Conservation (phyloP, 2,329 filamentous ascomycete genomes). For the Penicillium sp. region DNA sequence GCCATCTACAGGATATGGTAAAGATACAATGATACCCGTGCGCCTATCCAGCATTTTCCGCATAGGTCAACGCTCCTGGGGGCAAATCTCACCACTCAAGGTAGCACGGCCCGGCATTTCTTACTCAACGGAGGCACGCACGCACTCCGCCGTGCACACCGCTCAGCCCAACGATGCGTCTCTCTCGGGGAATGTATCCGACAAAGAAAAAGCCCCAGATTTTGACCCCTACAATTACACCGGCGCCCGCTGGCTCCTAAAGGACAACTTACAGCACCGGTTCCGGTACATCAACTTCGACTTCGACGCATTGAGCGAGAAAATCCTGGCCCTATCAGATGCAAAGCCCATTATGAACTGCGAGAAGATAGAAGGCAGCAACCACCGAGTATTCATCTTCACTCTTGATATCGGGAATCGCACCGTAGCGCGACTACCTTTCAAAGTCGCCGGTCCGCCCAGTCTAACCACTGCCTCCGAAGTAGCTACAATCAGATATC, state of each 20-base stretch:
- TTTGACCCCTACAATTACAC: constrained; percentile 35
- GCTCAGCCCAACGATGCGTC: too few species aligned
- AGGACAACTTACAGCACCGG: constrained; percentile 36
- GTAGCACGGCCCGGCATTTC: neutral
- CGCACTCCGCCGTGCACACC: too few species aligned
- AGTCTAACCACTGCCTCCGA: constrained; percentile 43
- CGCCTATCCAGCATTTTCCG: neutral
- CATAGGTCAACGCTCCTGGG: neutral
- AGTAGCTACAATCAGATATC: constrained; percentile 46
- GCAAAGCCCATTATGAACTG: constrained; percentile 35
- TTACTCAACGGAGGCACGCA: too few species aligned
- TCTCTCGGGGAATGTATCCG: neutral
- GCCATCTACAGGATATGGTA: neutral
- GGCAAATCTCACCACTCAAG: neutral
- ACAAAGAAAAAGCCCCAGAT: neutral
- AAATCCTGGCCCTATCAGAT: constrained; percentile 36
- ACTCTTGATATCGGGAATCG: constrained; percentile 37
- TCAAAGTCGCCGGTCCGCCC: constrained; percentile 37
- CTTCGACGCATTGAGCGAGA: constrained; percentile 40
- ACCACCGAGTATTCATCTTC: constrained; percentile 47
- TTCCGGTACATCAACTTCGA: constrained; percentile 42
- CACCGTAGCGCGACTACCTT: constrained; percentile 45
- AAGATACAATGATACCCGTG: neutral
- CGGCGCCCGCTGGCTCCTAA: constrained; percentile 39
- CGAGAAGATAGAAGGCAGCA: constrained; percentile 47